phyloP scores from a whole-genome alignment of 495 filamentous ascomycete species.

The Trichoderma orchidacearum region DNA sequence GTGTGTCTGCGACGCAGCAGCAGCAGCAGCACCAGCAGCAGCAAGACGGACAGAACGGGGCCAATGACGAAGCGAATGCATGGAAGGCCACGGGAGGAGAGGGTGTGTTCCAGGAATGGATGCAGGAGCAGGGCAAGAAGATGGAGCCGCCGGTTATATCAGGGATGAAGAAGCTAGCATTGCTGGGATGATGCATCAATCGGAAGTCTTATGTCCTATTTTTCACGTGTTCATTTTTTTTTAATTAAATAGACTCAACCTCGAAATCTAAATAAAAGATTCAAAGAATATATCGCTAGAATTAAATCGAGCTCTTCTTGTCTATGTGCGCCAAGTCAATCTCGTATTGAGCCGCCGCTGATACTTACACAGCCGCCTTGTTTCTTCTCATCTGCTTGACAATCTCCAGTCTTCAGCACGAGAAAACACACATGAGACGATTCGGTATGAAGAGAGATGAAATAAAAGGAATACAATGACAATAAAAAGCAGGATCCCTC shows the following conservation, averaged over 20 bases:
- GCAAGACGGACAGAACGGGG: constrained; percentile 16
- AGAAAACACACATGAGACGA: background rate
- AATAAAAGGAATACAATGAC: background rate
- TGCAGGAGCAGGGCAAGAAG: constrained; percentile 28
- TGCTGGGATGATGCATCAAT: constrained; percentile 35
- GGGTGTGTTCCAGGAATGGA: constrained; percentile 33
- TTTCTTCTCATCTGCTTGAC: too few relatives aligned
- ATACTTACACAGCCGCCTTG: too few relatives aligned
- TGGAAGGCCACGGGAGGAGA: constrained; percentile 32
- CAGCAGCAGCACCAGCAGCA: constrained; percentile 5
- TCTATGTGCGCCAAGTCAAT: too few relatives aligned
- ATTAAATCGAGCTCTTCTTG: too few relatives aligned
- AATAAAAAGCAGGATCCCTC: background rate
- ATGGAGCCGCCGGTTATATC: constrained; percentile 32
- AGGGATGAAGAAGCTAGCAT: constrained; percentile 37
- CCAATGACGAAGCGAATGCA: constrained; percentile 15
- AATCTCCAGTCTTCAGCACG: background rate
- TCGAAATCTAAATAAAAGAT: too few relatives aligned
- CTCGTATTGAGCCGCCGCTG: too few relatives aligned
- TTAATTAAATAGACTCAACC: too few relatives aligned
- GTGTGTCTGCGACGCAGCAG: constrained; percentile 12
- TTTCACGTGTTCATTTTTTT: background rate
- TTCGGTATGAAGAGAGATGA: background rate
- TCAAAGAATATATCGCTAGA: too few relatives aligned
- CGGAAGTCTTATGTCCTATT: background rate